phyloP scores from a whole-genome alignment of 345 rosid species.

The Syzygium jambos region DNA sequence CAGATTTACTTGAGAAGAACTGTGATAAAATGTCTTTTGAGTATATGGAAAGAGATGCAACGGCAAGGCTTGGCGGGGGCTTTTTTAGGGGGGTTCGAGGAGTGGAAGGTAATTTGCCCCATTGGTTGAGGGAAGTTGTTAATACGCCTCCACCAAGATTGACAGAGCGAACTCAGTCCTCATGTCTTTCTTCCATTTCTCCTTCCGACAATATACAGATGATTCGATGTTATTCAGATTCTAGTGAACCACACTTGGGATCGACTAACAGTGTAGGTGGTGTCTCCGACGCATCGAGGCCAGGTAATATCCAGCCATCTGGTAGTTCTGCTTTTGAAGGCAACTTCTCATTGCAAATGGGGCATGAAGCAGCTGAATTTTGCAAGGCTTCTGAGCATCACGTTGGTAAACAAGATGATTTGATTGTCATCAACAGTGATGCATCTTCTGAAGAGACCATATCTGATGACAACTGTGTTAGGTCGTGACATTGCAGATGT shows the following conservation, averaged over 20 bases:
- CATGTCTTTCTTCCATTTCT: conserved; percentile 1
- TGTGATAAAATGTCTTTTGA: not conserved
- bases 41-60: not conserved
- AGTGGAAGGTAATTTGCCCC: conserved; percentile 18
- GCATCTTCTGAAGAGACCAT: conserved; percentile 47
- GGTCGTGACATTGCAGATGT: conserved; percentile 1
- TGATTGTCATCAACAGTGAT: conserved; percentile 22
- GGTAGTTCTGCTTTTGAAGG: not conserved
- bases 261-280: not conserved
- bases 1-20: not conserved
- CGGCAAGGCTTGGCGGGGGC: not conserved
- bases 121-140: conserved; percentile 34
- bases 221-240: conserved; percentile 1
- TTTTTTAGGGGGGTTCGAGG: not conserved
- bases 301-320: not conserved
- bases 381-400: not conserved
- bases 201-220: not conserved
- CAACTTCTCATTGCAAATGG: not conserved
- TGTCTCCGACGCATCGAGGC: not conserved
- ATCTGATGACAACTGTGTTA: conserved; percentile 28
- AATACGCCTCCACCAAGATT: conserved; percentile 13
- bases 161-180: conserved; percentile 2
- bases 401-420: conserved; percentile 7
- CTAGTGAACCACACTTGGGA: not conserved
- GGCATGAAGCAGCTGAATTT: not conserved